These are phyloP conservation scores for Chondrostereum purpureum DNA, from an alignment of 1,284 basidiomycete species.

Conservation along the genomic window DNA sequence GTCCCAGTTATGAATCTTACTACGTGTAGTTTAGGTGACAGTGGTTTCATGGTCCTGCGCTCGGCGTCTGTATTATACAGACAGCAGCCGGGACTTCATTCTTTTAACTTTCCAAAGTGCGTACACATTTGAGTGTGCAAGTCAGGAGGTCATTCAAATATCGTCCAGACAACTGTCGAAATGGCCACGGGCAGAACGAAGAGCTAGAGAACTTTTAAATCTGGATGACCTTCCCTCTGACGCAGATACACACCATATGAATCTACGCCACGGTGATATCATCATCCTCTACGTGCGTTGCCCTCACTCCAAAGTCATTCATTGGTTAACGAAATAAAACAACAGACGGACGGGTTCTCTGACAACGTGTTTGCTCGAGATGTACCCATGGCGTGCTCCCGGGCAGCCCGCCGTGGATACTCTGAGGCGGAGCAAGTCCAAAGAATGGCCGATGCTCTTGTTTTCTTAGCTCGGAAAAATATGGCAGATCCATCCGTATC, in stretches of 20 bases:
- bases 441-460: slow-evolving; percentile 61
- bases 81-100: slow-evolving; percentile 68
- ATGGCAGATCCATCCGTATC: slow-evolving; percentile 69
- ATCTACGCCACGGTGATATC: slow-evolving; percentile 67
- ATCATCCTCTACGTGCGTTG: slow-evolving; percentile 60
- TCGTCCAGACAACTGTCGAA: slow-evolving; percentile 61
- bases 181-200: slow-evolving; percentile 41
- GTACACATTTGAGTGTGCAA: slow-evolving; percentile 12
- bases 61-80: slow-evolving; percentile 57
- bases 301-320: slow-evolving; percentile 1
- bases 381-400: slow-evolving; percentile 58
- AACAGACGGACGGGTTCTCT: slow-evolving; percentile 78
- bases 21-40: slow-evolving; percentile 76
- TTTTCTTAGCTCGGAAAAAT: slow-evolving; percentile 59
- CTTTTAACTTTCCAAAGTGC: slow-evolving; percentile 77
- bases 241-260: slow-evolving; percentile 59
- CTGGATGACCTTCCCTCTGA: slow-evolving; percentile 56
- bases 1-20: slow-evolving; percentile 7
- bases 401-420: slow-evolving; percentile 50
- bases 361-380: slow-evolving; percentile 82
- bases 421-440: slow-evolving; percentile 59
- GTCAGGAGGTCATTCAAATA: slow-evolving; percentile 11
- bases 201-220: slow-evolving; percentile 25
- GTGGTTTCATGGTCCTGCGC: slow-evolving; percentile 76
- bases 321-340: slow-evolving; percentile 15